phyloP scores from a whole-genome alignment of 2,329 filamentous ascomycete species.

The Colletotrichum phormii region DNA sequence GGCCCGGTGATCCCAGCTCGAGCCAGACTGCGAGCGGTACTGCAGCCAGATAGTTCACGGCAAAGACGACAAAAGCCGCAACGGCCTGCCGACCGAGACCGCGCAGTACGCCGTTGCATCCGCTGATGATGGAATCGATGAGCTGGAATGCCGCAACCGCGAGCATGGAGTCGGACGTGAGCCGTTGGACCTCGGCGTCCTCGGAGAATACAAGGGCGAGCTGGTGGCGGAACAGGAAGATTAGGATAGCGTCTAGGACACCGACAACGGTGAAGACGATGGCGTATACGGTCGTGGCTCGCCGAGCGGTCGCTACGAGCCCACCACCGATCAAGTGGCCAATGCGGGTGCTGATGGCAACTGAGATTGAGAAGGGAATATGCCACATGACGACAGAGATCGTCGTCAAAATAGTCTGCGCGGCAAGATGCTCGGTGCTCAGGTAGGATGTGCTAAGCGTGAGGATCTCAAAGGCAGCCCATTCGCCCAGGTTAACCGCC shows the following conservation, averaged over 20 bases:
- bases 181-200: slow-evolving; percentile 43
- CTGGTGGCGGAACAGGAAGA: slow-evolving; percentile 45
- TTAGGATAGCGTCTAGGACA: slow-evolving; percentile 46
- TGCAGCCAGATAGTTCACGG: slow-evolving; percentile 51
- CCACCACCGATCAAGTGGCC: slow-evolving; percentile 56
- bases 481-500: slow-evolving; percentile 54
- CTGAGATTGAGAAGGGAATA: slow-evolving; percentile 55
- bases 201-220: slow-evolving; percentile 48
- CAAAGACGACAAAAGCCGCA: slow-evolving; percentile 50
- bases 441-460: slow-evolving; percentile 59
- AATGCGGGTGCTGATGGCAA: slow-evolving; percentile 55
- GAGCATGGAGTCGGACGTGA: slow-evolving; percentile 46
- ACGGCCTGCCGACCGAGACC: slow-evolving; percentile 52
- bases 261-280: slow-evolving; percentile 48
- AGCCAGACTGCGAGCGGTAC: slow-evolving; percentile 53
- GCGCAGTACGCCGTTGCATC: slow-evolving; percentile 52
- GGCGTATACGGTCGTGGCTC: slow-evolving; percentile 46
- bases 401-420: slow-evolving; percentile 55
- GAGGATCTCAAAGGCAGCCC: slow-evolving; percentile 56
- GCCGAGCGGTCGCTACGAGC: slow-evolving; percentile 44
- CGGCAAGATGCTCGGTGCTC: slow-evolving; percentile 54
- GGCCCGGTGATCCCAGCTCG: slow-evolving; percentile 46
- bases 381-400: slow-evolving; percentile 55
- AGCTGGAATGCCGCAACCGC: slow-evolving; percentile 48
- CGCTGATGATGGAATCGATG: slow-evolving; percentile 49